Base-by-base conservation (phyloP, 345 rosid species). In the Erysimum cheiranthoides region DNA sequence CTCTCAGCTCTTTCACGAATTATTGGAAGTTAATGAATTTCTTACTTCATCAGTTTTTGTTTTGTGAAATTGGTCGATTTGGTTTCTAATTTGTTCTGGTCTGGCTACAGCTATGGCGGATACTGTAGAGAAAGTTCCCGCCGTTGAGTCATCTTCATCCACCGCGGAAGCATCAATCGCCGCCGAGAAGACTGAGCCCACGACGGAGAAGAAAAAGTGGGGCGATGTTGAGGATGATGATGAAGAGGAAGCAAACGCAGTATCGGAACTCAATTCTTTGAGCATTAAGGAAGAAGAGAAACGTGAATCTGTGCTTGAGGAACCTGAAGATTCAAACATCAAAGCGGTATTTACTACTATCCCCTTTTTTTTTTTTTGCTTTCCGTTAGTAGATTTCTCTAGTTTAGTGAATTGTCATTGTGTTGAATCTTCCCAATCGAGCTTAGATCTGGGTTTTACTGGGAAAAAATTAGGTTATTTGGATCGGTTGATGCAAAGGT, bases 321-420 rank as follows among this genome's bases (percentile, higher is more conserved):
- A 90, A 14, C 93, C 97, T 1, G 92, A 92, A 51, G 98, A 92
- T 53, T 86, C 96, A 0, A 92, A 74, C 63, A 95, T 95, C 75
- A 77, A 70, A 86, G 97, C 99, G 5, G 97, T 92, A 80, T 16
- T 6, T 60, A 30, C 47, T 61, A 1, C 57, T 32, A 10, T 36
- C 3, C 16, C 28, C 47, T 47, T 47, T 13, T 42, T 46, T 25
- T 39, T 2, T 39, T 69, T 5, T 36, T 71, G 36, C 50, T 51
- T 65, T 13, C 2, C 53, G 10, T 38, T 32, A 25, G 11, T 56
- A 35, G 28, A 18, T 50, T 21, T 21, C 25, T 21, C 25, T 21
- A 21, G 25, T 21, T 25, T 67, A 27, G 66, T 16, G 49, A 54
- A 49, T 38, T 51, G 50, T 40, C 40, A 12, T 67, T 35, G 58